Evolutionary conservation across 2,329 filamentous ascomycete species (phyloP).

Genomic region (Graphiopsis chlorocephala): DNA sequence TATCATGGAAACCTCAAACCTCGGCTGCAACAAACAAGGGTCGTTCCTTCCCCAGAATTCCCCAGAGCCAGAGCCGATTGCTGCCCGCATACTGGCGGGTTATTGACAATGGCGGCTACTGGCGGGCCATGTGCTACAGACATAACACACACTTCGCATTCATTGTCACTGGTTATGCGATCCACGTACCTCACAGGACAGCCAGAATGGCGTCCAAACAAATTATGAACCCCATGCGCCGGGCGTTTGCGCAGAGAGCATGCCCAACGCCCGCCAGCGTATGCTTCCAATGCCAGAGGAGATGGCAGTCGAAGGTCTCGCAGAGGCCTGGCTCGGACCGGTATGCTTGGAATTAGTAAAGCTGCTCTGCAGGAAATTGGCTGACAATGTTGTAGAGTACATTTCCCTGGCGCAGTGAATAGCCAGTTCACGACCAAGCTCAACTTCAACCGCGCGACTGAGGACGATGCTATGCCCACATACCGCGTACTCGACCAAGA

Average conservation of each 20-base stretch:
- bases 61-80: not conserved
- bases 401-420: slow-evolving; percentile 92
- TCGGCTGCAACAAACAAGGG: not conserved
- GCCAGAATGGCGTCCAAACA: slow-evolving; percentile 15
- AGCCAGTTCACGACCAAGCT: slow-evolving; percentile 84
- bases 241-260: not conserved
- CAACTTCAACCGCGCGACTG: slow-evolving; percentile 71
- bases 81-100: not conserved
- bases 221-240: not conserved
- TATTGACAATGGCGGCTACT: not conserved
- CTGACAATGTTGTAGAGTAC: slow-evolving; percentile 43
- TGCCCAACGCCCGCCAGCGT: not conserved
- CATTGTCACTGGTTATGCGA: slow-evolving; percentile 9
- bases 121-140: not conserved
- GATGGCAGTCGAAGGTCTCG: slow-evolving; percentile 54
- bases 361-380: not conserved
- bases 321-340: slow-evolving; percentile 59
- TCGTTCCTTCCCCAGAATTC: slow-evolving; percentile 4
- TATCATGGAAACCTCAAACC: too few species aligned
- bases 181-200: not conserved
- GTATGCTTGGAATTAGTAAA: slow-evolving; percentile 40
- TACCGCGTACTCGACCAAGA: slow-evolving; percentile 91
- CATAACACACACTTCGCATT: slow-evolving; percentile 3
- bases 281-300: slow-evolving; percentile 27
- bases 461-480: slow-evolving; percentile 75